Base-by-base conservation (phyloP, 108 stramenopile genomes). In the Epipyxis sp. region DNA sequence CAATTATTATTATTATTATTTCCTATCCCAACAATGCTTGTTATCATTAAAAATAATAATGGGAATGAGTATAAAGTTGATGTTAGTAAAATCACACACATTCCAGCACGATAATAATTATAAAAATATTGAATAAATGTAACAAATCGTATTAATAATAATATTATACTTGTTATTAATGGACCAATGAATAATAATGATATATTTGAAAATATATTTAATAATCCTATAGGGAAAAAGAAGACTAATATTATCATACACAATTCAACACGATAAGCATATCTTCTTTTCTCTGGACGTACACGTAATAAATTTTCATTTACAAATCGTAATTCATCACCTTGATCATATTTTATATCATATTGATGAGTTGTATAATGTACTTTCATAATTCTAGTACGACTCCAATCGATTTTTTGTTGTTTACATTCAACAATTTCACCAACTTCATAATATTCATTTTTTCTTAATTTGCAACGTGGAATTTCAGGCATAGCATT, bases 311-410 rank as follows among this genome's bases (percentile, higher is more conserved):
- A 3, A 35, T 3, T 35, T 10, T 10, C 71, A 34, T 13, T 10
- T 13, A 74, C 71, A 46, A 74, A 54, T 6, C 71, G 44, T 39
- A 74, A 37, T 54, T 74, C 71, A 37, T 74, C 71, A 74, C 71
- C 71, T 42, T 6, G 40, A 42, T 74, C 71, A 42, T 74, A 74
- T 6, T 42, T 13, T 43, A 74, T 74, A 57, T 74, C 71, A 74
- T 74, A 74, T 25, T 16, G 20, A 13, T 25, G 65, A 32, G 6
- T 74, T 50, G 20, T 50, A 29, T 3, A 6, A 43, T 42, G 44
- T 39, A 46, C 50, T 6, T 27, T 42, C n/a, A 74, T 39, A 37
- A 74, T 37, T 6, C 71, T 13, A 13, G 71, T 42, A 54, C 71
- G 44, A 74, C 71, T 30, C 16, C 10, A 74, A 35, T 74, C 71